Base-by-base conservation (phyloP, 2,329 filamentous ascomycete genomes). In the Talaromyces sp. region DNA sequence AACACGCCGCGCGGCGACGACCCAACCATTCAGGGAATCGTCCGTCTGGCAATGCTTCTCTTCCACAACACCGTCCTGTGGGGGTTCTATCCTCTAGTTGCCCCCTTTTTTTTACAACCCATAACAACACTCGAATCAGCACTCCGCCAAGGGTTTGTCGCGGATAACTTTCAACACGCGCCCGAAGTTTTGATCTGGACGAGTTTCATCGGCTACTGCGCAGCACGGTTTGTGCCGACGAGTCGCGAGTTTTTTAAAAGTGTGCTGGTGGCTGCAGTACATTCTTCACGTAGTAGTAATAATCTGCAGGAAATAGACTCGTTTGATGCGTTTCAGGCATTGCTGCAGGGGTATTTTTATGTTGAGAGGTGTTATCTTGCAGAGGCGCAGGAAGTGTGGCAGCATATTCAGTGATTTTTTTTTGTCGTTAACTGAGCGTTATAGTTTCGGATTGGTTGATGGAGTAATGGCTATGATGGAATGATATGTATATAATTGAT, bases 21-120 rank as follows among this genome's bases (percentile, higher is more conserved):
- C 61, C 68, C 70, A 52, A 69, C 71, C 6, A 72, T 75, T 54
- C 73, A 75, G 60, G 74, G 73, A 50, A 73, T 72, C 59, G 67
- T 69, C 21, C 74, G 74, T n/a, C 69, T 75, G 9, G 73, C 72
- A 24, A 70, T 70, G 54, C 66, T 76, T 3, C 61, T 74, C 1
- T 76, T 74, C 68, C 74, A 76, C 66, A 75, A 75, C 65, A 73
- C 66, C 46, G 64, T 68, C 24, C 74, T 75, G 60, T 76, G 74
- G 74, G 69, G 67, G 54, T 75, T 75, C 58, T 75, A 75, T 61
- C 74, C 74, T 0, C 64, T 67, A 53, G 63, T 74, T 19, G 73
- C 63, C 2, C 71, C 72, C 1, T 65, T 76, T 0, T 71, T 76
- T 19, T 69, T 70, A 10, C 69, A 70, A 55, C 73, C 74, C 0